Conservation (phyloP, 139 green algal genomes). For the Pleodorina starrii region DNA sequence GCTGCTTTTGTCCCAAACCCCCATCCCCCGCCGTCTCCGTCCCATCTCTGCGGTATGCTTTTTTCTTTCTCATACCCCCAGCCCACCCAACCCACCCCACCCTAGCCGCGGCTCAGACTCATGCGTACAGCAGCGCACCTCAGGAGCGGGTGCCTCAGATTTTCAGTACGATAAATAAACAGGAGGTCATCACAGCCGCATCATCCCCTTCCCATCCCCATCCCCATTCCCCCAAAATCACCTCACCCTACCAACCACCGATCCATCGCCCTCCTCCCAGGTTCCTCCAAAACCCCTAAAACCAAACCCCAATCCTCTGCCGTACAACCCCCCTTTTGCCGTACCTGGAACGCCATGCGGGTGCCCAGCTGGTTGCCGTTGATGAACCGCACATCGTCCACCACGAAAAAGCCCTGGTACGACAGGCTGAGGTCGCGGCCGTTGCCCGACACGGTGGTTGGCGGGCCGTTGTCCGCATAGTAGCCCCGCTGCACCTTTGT, state of each 20-base stretch:
- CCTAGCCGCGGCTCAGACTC: conserved; percentile 3
- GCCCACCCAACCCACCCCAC: too few relatives aligned
- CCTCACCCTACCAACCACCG: too few relatives aligned
- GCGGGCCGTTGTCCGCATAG: conserved; percentile 84
- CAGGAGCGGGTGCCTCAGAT: conserved; percentile 24
- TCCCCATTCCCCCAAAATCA: too few relatives aligned
- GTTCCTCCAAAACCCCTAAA: too few relatives aligned
- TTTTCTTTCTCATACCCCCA: too few relatives aligned
- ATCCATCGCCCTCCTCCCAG: background rate
- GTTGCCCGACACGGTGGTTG: conserved; percentile 87
- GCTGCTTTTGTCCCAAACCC: too few relatives aligned
- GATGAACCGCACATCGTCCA: conserved; percentile 75
- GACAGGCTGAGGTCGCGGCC: conserved; percentile 81
- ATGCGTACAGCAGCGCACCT: background rate
- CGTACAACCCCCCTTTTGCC: too few relatives aligned
- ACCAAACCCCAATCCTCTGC: too few relatives aligned
- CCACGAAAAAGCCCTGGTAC: conserved; percentile 71
- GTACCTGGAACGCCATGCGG: conserved; percentile 66
- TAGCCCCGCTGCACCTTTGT: conserved; percentile 65
- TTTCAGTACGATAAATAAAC: conserved; percentile 25
- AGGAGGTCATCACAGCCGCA: background rate
- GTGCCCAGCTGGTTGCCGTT: conserved; percentile 78
- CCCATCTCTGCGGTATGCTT: too few relatives aligned
- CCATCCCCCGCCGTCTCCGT: too few relatives aligned
- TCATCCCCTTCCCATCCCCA: too few relatives aligned